phyloP scores from a whole-genome alignment of 345 rosid genomes.

The Trapa bicornis region DNA sequence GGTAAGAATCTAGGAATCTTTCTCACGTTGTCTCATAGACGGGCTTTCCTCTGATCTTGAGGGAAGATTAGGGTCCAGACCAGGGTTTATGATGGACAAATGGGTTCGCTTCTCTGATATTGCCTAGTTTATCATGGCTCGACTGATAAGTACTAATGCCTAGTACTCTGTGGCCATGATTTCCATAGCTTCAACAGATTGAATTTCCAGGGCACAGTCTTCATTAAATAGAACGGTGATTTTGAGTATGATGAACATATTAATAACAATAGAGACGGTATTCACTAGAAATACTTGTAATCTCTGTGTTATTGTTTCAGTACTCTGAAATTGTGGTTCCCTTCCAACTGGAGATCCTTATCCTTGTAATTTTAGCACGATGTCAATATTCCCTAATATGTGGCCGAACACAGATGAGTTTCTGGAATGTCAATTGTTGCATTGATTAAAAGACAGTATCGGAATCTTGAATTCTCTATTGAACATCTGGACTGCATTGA shows the following conservation, averaged over 20 bases:
- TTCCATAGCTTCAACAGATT: too few species aligned
- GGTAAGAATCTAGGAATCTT: conserved; percentile 20
- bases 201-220: too few species aligned
- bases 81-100: neutral
- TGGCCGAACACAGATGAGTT: neutral
- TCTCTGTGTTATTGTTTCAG: too few species aligned
- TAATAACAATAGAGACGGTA: too few species aligned
- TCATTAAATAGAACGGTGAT: too few species aligned
- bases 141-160: neutral
- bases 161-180: neutral
- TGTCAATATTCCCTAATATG: neutral
- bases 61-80: neutral
- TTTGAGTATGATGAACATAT: too few species aligned
- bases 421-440: neutral
- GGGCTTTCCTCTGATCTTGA: too few species aligned
- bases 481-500: neutral
- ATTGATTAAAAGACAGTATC: neutral
- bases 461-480: neutral
- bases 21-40: too few species aligned
- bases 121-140: neutral
- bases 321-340: too few species aligned
- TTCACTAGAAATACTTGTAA: too few species aligned
- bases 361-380: too few species aligned
- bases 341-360: too few species aligned
- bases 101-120: neutral